Evolutionary conservation across 768 basidiomycete species (phyloP).

Genomic region (Boletus sensibilis): DNA sequence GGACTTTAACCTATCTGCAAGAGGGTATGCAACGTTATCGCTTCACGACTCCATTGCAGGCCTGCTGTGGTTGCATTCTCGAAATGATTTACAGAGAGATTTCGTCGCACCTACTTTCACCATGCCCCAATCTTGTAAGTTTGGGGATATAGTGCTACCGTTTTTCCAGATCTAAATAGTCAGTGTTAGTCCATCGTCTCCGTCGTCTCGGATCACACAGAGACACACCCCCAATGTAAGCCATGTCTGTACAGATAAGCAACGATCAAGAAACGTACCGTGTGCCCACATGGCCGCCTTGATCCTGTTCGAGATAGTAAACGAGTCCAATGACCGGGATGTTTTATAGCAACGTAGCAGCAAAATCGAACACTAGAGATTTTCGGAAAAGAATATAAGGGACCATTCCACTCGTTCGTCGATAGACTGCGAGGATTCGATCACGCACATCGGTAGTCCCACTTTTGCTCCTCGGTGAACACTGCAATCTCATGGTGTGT

Average conservation of each 20-base stretch:
- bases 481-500: slow-evolving; percentile 59
- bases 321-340: slow-evolving; percentile 79
- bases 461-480: slow-evolving; percentile 87
- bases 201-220: neutral
- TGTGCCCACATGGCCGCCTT: slow-evolving; percentile 96
- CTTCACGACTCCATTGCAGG: too few relatives aligned
- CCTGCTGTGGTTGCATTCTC: too few relatives aligned
- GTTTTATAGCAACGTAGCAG: slow-evolving; percentile 76
- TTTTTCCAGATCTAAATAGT: slow-evolving; percentile 58
- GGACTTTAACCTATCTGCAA: too few relatives aligned
- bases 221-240: neutral
- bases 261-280: slow-evolving; percentile 41
- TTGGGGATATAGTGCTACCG: slow-evolving; percentile 46
- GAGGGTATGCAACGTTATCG: too few relatives aligned
- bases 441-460: slow-evolving; percentile 74
- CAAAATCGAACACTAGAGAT: slow-evolving; percentile 74
- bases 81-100: too few relatives aligned
- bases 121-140: neutral
- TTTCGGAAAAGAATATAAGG: neutral
- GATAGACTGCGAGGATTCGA: neutral
- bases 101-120: neutral
- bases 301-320: slow-evolving; percentile 83
- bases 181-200: neutral
- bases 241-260: neutral
- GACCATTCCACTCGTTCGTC: neutral